Evolutionary conservation across 805 yeast species (phyloP), one percentile per base, ranked within the genome.

Genomic region (Saccharomycopsis sp.): DNA sequence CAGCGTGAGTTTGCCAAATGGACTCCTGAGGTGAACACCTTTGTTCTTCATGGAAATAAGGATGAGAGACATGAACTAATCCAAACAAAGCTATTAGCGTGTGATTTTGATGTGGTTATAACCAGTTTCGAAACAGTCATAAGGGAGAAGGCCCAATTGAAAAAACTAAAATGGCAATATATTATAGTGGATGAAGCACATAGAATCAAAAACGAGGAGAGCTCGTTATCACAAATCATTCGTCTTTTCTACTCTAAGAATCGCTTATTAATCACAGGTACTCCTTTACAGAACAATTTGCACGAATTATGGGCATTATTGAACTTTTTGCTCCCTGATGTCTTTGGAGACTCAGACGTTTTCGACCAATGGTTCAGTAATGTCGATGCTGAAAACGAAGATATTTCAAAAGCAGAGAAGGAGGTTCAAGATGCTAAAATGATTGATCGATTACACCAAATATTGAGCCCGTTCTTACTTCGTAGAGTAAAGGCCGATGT

Each of bases 261-360:
- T 69, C 77, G 99, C 61, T 73, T 93, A 52, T 75, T 93, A 59
- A 91, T 93, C 61, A 93, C 99, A 0, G 99, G 99, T 64, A 93
- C 99, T 0, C 99, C 99, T 0, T 73, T 93, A 56, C 99, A 93
- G 68, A 93, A 93, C 70, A 94, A 94, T 64, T 74, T 93, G 57
- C 99, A 94, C 72, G 99, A 94, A 72, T 76, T 93, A 57, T 93
- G 99, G 99, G 97, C 98, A 0, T 76, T 93, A 56, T 75, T 93
- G 59, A 94, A 93, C 70, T 93, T 92, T 71, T 72, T 93, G 38
- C 73, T 93, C 23, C 98, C 99, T 0, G 98, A 94, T 74, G 96
- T 93, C 8, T 94, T 93, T 72, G 92, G 96, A 20, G 97, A 92
- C 66, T 81, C 96, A 5, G 89, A 85, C 19, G 84, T 87, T 0